These are phyloP conservation scores for Lumnitzera littorea DNA, from an alignment of 345 rosid genomes.

Conservation along the genomic window DNA sequence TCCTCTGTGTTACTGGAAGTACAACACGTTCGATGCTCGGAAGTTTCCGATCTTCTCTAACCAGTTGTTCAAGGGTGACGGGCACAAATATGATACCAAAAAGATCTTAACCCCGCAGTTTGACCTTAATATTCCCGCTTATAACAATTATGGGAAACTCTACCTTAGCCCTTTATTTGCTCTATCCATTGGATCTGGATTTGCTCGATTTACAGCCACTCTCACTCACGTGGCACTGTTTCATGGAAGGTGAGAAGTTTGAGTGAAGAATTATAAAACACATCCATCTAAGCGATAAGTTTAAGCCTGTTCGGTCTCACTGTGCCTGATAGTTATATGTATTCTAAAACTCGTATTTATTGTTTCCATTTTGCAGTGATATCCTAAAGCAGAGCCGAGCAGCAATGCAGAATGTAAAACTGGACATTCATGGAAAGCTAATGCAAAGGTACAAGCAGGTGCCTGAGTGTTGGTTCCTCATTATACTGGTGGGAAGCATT, in stretches of 20 bases:
- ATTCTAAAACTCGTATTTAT: background rate
- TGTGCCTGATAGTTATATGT: background rate
- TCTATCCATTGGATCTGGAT: slow-evolving; percentile 97
- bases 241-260: slow-evolving; percentile 62
- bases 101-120: slow-evolving; percentile 63
- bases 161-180: slow-evolving; percentile 96
- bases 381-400: slow-evolving; percentile 73
- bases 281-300: background rate
- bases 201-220: slow-evolving; percentile 91
- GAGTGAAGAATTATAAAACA: background rate
- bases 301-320: background rate
- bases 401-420: slow-evolving; percentile 62
- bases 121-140: slow-evolving; percentile 57
- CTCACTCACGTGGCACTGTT: slow-evolving; percentile 93
- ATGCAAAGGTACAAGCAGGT: slow-evolving; percentile 86
- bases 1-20: slow-evolving; percentile 96
- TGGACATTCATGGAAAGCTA: slow-evolving; percentile 70
- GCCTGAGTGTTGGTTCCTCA: slow-evolving; percentile 89
- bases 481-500: slow-evolving; percentile 51
- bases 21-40: slow-evolving; percentile 67
- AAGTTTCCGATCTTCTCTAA: slow-evolving; percentile 93
- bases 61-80: slow-evolving; percentile 62
- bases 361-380: slow-evolving; percentile 45
- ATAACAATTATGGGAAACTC: slow-evolving; percentile 73
- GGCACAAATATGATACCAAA: slow-evolving; percentile 80